phyloP scores from a whole-genome alignment of 2,329 filamentous ascomycete genomes.

The Cladosporium colombiae region DNA sequence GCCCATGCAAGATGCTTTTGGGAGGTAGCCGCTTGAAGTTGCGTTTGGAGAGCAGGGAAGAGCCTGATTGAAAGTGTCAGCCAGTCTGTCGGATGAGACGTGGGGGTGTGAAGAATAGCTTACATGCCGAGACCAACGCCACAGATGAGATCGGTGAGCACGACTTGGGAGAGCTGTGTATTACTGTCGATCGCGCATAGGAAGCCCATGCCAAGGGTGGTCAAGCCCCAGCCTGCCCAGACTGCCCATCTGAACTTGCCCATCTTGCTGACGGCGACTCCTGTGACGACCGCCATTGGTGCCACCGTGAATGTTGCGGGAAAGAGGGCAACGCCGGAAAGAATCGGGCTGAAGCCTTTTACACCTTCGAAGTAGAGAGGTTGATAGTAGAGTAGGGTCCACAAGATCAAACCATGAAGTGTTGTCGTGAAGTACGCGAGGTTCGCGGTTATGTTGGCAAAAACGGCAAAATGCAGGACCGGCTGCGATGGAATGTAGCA shows the following conservation, averaged over 20 bases:
- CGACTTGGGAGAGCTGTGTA: neutral
- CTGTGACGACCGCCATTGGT: slow-evolving; percentile 30
- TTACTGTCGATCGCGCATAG: neutral
- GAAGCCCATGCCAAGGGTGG: slow-evolving; percentile 44
- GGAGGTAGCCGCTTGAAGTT: neutral
- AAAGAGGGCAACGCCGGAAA: slow-evolving; percentile 43
- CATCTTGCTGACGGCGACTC: slow-evolving; percentile 35
- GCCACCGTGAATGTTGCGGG: slow-evolving; percentile 36
- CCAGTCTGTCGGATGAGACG: neutral
- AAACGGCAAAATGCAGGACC: slow-evolving; percentile 37
- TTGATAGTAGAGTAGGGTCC: slow-evolving; percentile 44
- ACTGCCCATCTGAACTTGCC: slow-evolving; percentile 33
- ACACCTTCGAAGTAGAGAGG: slow-evolving; percentile 46
- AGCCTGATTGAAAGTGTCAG: neutral
- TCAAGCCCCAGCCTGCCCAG: slow-evolving; percentile 35
- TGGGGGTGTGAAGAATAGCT: neutral
- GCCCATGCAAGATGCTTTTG: neutral
- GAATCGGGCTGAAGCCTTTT: slow-evolving; percentile 41
- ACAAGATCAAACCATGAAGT: slow-evolving; percentile 36
- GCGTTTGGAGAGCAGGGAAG: neutral
- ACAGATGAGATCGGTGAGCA: neutral
- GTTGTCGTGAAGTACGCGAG: slow-evolving; percentile 35
- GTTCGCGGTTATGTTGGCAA: slow-evolving; percentile 33
- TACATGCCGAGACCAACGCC: neutral
- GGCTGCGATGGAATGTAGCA: slow-evolving; percentile 28